A percentile compares a stretch with the other conserved stretches of the same genome.
Evolutionary conservation across 2,329 filamentous ascomycete species (phyloP).

Genomic region (Claviceps maximensis): DNA sequence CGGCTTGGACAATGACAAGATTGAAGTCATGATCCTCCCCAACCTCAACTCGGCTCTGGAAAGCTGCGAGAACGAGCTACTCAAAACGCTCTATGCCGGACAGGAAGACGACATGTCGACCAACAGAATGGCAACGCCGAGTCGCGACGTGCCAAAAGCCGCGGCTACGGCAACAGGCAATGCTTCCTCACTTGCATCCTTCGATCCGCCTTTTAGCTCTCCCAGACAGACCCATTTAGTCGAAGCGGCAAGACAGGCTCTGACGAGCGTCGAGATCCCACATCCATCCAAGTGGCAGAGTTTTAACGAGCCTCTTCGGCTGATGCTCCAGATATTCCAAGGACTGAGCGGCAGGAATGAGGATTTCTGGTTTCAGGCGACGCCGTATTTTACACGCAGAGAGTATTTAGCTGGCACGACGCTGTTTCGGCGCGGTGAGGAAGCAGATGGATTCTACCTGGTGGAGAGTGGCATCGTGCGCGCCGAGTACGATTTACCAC

Average conservation of each 20-base stretch:
- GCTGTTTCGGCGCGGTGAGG: constrained; percentile 66
- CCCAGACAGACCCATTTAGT: constrained; percentile 68
- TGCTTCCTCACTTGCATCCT: constrained; percentile 19
- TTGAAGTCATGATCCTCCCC: constrained; percentile 68
- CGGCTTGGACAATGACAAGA: constrained; percentile 61
- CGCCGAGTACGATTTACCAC: constrained; percentile 81
- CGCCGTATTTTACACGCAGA: constrained; percentile 59
- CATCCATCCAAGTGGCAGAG: constrained; percentile 60
- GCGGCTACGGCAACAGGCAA: constrained; percentile 12
- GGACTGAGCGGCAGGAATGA: constrained; percentile 75
- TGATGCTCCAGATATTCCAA: constrained; percentile 93
- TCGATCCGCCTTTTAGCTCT: constrained; percentile 49
- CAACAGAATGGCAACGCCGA: constrained; percentile 28
- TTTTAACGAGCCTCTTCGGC: constrained; percentile 78
- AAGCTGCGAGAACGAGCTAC: constrained; percentile 84
- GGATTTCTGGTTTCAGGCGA: constrained; percentile 85
- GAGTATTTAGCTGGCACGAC: constrained; percentile 56
- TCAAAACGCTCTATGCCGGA: constrained; percentile 64
- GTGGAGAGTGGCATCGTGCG: constrained; percentile 80
- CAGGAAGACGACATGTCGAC: constrained; percentile 45
- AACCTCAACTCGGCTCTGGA: constrained; percentile 89
- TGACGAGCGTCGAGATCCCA: constrained; percentile 51
- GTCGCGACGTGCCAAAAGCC: constrained; percentile 33
- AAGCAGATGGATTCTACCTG: constrained; percentile 75
- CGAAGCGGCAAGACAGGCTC: constrained; percentile 61